Evolutionary conservation across 257 asterid genomes (phyloP), one percentile per base, ranked within the genome.

Genomic region (Anisodus acutangulus): DNA sequence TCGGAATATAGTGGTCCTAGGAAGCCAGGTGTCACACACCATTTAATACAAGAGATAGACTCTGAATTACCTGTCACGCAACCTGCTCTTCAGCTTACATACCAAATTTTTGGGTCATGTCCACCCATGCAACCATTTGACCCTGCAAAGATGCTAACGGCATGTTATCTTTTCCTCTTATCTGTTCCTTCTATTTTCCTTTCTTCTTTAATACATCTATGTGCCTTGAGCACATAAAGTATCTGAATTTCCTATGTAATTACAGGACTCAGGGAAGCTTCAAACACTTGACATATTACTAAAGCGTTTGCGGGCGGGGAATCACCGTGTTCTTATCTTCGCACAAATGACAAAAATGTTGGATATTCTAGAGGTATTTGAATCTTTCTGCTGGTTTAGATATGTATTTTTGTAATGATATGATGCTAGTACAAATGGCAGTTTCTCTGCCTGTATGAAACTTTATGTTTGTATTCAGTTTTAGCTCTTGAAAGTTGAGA

Each of bases 71-170:
- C 98, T 2, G 87, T 91, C 79, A 85, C 91, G 76, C 93, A 89
- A 85, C 98, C 99, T 79, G 98, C 96, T 31, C 98, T 97, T 85
- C 94, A 93, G 89, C 97, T 97, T 82, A 97, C 99, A 2, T 88
- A 95, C 87, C 84, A 89, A 90, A 88, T 97, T 64, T 97, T 97
- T 68, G 99, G 98, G 41, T 95, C 99, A 63, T 97, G 98, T 86
- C 99, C 99, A 3, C 99, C 99, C 62, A 91, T 93, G 97, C 98
- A 97, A 87, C 99, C 98, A 66, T 97, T 97, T 90, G 99, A 93
- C 89, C 98, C 98, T 58, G 97, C 99, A 66, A 97, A 93, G 92
- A 97, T 97, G 99, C 94, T 97, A 62, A 95, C 99, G 22, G 98
- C 93, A 86, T 69, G 92, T 12, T 63, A 64, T 85, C 35, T 78